Conservation (phyloP, 441 rosid genomes). For the Bruguiera hainesii region DNA sequence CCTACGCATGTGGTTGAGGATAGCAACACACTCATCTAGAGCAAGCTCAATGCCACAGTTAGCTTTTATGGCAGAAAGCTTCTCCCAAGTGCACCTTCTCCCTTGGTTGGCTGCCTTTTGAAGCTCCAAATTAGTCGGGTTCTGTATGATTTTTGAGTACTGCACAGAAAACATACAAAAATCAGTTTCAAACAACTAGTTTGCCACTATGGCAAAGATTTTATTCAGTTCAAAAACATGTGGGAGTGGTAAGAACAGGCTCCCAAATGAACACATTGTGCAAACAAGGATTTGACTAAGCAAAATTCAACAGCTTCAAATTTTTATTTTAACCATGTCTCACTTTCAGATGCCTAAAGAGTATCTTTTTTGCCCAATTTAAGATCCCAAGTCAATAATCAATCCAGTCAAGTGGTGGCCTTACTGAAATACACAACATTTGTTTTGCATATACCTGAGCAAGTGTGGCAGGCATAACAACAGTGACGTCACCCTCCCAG, state of each 20-base stretch:
- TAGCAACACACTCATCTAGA: constrained; percentile 86
- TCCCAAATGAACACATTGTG: neutral
- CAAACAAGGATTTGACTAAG: neutral
- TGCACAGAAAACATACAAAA: constrained; percentile 28
- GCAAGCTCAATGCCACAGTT: constrained; percentile 95
- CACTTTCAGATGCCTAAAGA: neutral
- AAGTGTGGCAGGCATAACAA: constrained; percentile 94
- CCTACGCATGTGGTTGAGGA: constrained; percentile 94
- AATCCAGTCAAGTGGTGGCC: neutral
- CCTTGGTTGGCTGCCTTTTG: constrained; percentile 97
- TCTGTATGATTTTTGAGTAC: constrained; percentile 85
- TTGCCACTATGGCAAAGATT: neutral
- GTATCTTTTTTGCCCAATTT: neutral
- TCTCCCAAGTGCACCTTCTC: constrained; percentile 98
- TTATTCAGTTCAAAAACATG: neutral
- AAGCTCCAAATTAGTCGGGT: constrained; percentile 73
- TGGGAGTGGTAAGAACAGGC: neutral
- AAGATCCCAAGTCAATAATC: neutral
- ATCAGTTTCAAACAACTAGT: neutral
- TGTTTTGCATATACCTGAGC: constrained; percentile 62
- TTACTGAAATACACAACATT: neutral
- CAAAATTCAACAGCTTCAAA: neutral
- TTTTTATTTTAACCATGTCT: neutral
- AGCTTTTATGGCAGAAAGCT: constrained; percentile 95
- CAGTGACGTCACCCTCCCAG: constrained; percentile 98